Evolutionary conservation across 768 basidiomycete genomes (phyloP).

Genomic region (Suillus decipiens): DNA sequence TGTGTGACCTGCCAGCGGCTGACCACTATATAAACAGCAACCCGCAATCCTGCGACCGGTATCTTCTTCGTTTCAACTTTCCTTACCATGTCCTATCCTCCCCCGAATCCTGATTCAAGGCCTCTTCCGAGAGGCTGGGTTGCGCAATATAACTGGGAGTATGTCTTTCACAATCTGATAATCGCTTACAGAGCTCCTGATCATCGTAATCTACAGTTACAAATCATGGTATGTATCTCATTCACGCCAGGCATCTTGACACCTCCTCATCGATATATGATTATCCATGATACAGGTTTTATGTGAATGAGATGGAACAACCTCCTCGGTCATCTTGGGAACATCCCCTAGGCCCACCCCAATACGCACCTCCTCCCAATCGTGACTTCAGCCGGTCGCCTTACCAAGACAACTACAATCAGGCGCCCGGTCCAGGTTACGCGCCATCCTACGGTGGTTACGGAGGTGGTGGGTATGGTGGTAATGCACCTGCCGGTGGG

Average conservation of each 20-base stretch:
- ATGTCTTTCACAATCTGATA: conserved; percentile 31
- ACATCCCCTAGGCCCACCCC: conserved; percentile 59
- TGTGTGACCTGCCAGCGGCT: conserved; percentile 17
- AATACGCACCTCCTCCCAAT: conserved; percentile 39
- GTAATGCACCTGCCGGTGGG: conserved; percentile 17
- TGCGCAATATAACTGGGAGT: conserved; percentile 69
- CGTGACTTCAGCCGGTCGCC: conserved; percentile 34
- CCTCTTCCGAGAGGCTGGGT: conserved; percentile 70
- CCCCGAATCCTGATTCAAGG: conserved; percentile 56
- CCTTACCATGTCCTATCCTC: conserved; percentile 42
- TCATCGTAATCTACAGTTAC: conserved; percentile 46
- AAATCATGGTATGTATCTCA: conserved; percentile 55
- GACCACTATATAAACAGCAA: conserved; percentile 23
- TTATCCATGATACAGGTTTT: conserved; percentile 54
- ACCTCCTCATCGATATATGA: neutral
- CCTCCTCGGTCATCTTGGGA: conserved; percentile 71
- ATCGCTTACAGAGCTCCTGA: conserved; percentile 28
- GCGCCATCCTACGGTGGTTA: conserved; percentile 23
- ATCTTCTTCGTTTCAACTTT: conserved; percentile 14
- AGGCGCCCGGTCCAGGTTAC: conserved; percentile 19
- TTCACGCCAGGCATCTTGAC: neutral
- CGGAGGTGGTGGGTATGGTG: conserved; percentile 10
- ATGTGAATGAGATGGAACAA: conserved; percentile 63
- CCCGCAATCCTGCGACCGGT: conserved; percentile 6
- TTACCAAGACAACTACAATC: conserved; percentile 29